These are phyloP conservation scores for Plantago coronopus DNA, from an alignment of 305 asterid species.

Conservation along the genomic window DNA sequence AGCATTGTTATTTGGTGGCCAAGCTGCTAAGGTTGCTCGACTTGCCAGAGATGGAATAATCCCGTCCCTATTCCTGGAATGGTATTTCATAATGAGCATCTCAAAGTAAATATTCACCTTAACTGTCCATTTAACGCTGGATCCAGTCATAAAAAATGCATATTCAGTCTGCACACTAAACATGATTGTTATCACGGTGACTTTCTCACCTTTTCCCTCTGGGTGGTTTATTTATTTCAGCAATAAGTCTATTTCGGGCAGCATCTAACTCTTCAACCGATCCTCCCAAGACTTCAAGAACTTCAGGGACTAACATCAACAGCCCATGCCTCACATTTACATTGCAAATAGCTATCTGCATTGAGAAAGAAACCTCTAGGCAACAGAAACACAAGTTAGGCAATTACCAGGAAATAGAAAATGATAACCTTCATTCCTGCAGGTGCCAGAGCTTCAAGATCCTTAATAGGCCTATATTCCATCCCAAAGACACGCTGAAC, in stretches of 20 bases:
- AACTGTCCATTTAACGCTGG: background rate
- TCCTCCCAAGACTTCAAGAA: conserved; percentile 76
- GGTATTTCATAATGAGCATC: conserved; percentile 14
- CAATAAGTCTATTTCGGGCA: conserved; percentile 72
- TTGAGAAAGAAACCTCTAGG: conserved; percentile 17
- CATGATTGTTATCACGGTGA: too few relatives aligned
- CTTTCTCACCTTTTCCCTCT: conserved; percentile 70
- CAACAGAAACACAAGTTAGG: conserved; percentile 21
- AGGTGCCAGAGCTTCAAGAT: conserved; percentile 63
- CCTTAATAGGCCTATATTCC: conserved; percentile 87
- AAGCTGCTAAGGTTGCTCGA: conserved; percentile 77
- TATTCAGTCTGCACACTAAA: background rate
- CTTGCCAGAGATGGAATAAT: conserved; percentile 53
- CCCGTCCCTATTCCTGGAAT: conserved; percentile 55
- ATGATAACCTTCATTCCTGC: conserved; percentile 74
- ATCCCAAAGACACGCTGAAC: conserved; percentile 85
- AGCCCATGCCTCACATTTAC: conserved; percentile 77
- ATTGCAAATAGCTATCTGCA: conserved; percentile 70
- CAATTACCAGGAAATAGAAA: conserved; percentile 16
- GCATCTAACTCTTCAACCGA: conserved; percentile 73
- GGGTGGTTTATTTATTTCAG: conserved; percentile 89
- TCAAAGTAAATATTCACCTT: conserved; percentile 4
- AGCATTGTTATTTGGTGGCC: conserved; percentile 51
- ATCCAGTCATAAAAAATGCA: too few relatives aligned
- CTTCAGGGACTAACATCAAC: conserved; percentile 90